Base-by-base conservation (phyloP, 2,329 filamentous ascomycete species). In the Trichophyton rubrum region DNA sequence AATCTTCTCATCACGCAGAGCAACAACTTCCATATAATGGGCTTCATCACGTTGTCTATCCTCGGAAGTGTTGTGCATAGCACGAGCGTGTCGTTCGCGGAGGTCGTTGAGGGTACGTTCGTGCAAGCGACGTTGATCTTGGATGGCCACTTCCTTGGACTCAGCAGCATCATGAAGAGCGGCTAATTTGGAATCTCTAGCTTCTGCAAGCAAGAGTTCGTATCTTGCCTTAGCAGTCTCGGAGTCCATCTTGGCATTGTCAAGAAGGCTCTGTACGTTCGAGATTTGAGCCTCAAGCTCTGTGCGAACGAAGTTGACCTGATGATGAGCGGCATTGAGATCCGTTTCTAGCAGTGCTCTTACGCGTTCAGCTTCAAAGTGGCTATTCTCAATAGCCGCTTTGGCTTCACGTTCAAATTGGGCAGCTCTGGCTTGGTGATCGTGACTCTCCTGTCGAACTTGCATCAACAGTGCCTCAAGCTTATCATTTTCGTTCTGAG, bases 201-300 rank as follows among this genome's bases (percentile, higher is more conserved):
- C 86, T 66, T 93, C 89, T 71, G 96, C 88, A 9, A 96, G 79
- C 59, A 93, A 80, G 77, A 93, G 87, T 69, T 95, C 90, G 66
- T 88, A 85, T 67, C 87, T 87, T 20, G 86, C 89, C 70, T 87
- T 90, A 60, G 85, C 81, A 2, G 88, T 90, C 68, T 96, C 89
- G 8, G 85, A 83, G 64, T 96, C 90, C 69, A 93, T 79, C 68
- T 82, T 87, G 61, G 87, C 81, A 66, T 86, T 85, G 64, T 96
- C 89, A 49, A 95, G 77, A 70, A 95, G 88, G 20, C 81, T 77
- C 59, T 89, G 85, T 30, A 90, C 76, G 67, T 85, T 85, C 27
- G 80, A 75, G 62, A 93, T 82, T 70, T 95, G 88, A 62, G 86
- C 83, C 69, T 93, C 90, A 9, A 95, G 82, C 68, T 92, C 87